These are phyloP conservation scores for Talaromyces ruber DNA, from an alignment of 495 filamentous ascomycete genomes.

Conservation along the genomic window DNA sequence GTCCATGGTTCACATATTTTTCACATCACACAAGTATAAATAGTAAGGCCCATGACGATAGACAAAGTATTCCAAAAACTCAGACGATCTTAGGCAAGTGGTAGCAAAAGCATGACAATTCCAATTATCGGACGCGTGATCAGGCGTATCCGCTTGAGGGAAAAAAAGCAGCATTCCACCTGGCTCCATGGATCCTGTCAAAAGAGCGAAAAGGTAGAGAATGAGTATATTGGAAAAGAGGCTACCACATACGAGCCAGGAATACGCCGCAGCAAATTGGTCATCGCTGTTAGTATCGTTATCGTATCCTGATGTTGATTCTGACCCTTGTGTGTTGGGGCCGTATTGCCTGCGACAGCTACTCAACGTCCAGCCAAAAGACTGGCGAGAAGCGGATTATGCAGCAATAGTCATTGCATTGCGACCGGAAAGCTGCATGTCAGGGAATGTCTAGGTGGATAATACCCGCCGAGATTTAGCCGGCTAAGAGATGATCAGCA, in stretches of 20 bases:
- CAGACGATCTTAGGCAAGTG: background rate
- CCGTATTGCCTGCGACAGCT: background rate
- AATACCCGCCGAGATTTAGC: background rate
- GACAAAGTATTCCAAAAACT: background rate
- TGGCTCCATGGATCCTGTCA: background rate
- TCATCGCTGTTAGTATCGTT: background rate
- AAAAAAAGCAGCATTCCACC: background rate
- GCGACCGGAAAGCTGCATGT: background rate
- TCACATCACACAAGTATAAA: background rate
- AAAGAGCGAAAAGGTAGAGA: background rate
- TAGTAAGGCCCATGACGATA: conserved; percentile 1
- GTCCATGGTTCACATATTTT: background rate
- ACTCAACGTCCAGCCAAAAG: background rate
- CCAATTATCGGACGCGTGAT: conserved; percentile 2
- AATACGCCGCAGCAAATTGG: background rate
- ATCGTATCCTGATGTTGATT: background rate
- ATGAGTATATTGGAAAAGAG: background rate
- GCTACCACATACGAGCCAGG: background rate
- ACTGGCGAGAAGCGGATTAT: conserved; percentile 1
- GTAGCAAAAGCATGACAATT: background rate
- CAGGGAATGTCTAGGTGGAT: background rate
- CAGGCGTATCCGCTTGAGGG: background rate
- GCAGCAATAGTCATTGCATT: conserved; percentile 1
- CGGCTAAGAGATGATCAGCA: conserved; percentile 1
- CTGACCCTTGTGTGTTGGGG: background rate